These are phyloP conservation scores for Arabidopsis hybrid DNA, from an alignment of 441 rosid genomes.

Conservation along the genomic window DNA sequence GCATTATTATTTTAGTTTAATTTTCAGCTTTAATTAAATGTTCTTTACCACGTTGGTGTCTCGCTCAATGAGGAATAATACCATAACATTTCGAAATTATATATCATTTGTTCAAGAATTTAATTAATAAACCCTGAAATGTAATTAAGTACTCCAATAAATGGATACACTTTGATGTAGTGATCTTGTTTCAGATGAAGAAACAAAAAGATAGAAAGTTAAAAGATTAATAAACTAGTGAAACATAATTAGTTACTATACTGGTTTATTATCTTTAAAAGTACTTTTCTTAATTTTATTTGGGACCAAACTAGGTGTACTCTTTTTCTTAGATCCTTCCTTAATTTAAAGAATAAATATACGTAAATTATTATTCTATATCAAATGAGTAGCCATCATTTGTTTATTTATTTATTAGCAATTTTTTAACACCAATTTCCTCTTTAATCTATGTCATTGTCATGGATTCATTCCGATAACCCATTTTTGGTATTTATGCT, in stretches of 20 bases:
- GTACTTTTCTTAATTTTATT: conserved; percentile 7
- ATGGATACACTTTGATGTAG: not conserved
- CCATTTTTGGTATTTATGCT: conserved; percentile 38
- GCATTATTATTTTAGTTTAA: not conserved
- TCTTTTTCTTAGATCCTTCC: conserved; percentile 8
- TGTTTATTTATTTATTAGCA: not conserved
- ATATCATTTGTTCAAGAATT: not conserved
- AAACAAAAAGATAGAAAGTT: conserved; percentile 21
- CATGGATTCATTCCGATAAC: conserved; percentile 32
- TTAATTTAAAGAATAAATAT: not conserved
- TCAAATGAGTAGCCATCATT: conserved; percentile 27
- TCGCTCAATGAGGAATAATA: conserved; percentile 28
- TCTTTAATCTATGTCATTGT: conserved; percentile 15
- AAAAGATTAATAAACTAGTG: not conserved
- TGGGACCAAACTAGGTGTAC: conserved; percentile 17
- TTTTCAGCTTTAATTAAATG: conserved; percentile 22
- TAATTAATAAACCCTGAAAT: too few relatives aligned
- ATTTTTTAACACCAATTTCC: not conserved
- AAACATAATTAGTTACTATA: conserved; percentile 10
- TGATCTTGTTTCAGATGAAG: conserved; percentile 35
- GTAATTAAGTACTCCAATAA: conserved; percentile 13
- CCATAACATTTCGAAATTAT: conserved; percentile 4
- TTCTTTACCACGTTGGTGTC: conserved; percentile 17
- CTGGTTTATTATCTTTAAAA: conserved; percentile 7
- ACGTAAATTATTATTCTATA: not conserved